Conservation (phyloP, 352 stramenopile species). For the Pythium rhizo-oryzae region DNA sequence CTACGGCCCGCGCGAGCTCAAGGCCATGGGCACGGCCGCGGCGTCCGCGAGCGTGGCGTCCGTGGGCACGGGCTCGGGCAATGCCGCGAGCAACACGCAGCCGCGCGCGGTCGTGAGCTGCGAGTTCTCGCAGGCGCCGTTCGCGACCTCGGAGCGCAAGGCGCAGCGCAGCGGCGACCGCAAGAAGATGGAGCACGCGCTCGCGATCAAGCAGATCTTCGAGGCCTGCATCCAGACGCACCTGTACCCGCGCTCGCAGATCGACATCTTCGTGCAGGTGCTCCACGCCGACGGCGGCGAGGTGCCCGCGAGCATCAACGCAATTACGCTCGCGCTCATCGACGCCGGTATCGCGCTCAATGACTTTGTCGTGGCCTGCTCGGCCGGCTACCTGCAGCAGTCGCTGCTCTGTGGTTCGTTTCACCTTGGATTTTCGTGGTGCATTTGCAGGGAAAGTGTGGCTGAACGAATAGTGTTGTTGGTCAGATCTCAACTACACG, state of each 20-base stretch:
- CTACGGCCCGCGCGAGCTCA: constrained; percentile 86
- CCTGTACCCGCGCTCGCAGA: constrained; percentile 91
- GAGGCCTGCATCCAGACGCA: constrained; percentile 91
- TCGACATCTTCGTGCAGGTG: constrained; percentile 93
- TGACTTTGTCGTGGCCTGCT: constrained; percentile 91
- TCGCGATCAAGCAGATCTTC: constrained; percentile 92
- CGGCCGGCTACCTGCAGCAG: constrained; percentile 90
- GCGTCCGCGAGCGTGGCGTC: constrained; percentile 40
- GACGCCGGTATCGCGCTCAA: constrained; percentile 92
- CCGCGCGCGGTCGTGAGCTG: constrained; percentile 76
- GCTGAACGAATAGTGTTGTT: not conserved
- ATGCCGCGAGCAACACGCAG: constrained; percentile 70
- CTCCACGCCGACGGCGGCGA: constrained; percentile 90
- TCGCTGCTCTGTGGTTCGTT: constrained; percentile 81
- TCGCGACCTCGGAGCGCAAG: constrained; percentile 87
- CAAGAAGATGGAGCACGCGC: constrained; percentile 87
- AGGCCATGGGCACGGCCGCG: constrained; percentile 36
- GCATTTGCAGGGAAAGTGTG: too few species aligned
- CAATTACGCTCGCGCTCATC: constrained; percentile 88
- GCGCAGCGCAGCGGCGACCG: constrained; percentile 78
- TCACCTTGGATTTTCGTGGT: too few species aligned
- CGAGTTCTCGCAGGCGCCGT: constrained; percentile 89
- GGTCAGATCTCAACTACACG: constrained; percentile 88
- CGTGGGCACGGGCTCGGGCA: constrained; percentile 61
- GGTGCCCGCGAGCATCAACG: constrained; percentile 90